These are phyloP conservation scores for Aaosphaeria arxii DNA, from an alignment of 2,329 filamentous ascomycete genomes.

Conservation along the genomic window DNA sequence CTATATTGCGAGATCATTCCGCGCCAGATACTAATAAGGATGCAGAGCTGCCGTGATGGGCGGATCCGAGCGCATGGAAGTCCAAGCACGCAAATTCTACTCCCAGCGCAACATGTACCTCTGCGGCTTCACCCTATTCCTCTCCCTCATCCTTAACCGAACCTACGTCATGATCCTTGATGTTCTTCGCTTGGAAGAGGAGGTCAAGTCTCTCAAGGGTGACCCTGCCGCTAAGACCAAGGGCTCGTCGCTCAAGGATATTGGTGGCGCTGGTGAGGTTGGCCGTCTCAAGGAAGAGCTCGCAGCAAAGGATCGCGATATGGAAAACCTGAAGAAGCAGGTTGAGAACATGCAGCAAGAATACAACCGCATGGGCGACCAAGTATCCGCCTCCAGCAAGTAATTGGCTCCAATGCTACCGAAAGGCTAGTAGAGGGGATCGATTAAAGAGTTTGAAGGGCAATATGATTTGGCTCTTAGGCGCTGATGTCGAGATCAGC, in stretches of 20 bases:
- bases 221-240: constrained; percentile 56
- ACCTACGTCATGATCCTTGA: constrained; percentile 98
- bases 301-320: constrained; percentile 73
- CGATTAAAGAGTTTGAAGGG: not conserved
- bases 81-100: constrained; percentile 99
- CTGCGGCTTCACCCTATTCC: constrained; percentile 97
- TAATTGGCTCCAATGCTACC: constrained; percentile 41
- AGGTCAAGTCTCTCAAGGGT: constrained; percentile 79
- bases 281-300: constrained; percentile 64
- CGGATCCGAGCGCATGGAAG: constrained; percentile 90
- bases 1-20: not conserved
- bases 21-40: constrained; percentile 8
- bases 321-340: constrained; percentile 91
- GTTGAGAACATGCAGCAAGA: constrained; percentile 76
- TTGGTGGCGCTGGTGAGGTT: constrained; percentile 75
- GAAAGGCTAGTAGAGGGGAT: constrained; percentile 52
- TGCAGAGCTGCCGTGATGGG: constrained; percentile 68
- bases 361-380: constrained; percentile 82
- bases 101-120: constrained; percentile 99
- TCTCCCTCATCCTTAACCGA: constrained; percentile 97
- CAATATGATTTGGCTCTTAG: not conserved
- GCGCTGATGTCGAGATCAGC: not conserved
- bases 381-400: constrained; percentile 54
- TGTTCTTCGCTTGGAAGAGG: constrained; percentile 86
- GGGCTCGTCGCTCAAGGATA: constrained; percentile 65